phyloP scores from a whole-genome alignment of 2,329 filamentous ascomycete species.

The Aureobasidium lini region DNA sequence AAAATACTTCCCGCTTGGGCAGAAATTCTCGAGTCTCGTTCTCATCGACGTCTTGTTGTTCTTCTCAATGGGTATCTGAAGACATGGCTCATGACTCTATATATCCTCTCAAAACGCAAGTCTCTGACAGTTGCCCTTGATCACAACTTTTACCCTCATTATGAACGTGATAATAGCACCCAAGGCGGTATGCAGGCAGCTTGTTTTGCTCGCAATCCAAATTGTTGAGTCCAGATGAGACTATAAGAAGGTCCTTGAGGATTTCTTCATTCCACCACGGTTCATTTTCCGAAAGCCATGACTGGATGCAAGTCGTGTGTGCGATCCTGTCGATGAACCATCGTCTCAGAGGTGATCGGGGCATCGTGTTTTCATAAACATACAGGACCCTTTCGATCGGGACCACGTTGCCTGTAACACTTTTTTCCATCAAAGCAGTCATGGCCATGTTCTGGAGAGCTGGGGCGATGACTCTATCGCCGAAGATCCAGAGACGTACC shows the following conservation, averaged over 20 bases:
- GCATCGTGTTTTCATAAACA: not conserved
- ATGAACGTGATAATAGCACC: not conserved
- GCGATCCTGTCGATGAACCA: not conserved
- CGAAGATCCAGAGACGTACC: slow-evolving; percentile 14
- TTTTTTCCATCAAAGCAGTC: not conserved
- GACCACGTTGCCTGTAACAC: not conserved
- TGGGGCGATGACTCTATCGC: not conserved
- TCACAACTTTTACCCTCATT: not conserved
- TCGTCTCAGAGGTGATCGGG: not conserved
- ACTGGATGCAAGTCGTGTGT: not conserved
- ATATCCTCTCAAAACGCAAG: no score
- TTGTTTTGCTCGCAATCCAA: not conserved
- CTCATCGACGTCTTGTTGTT: no score
- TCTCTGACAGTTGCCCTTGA: no score
- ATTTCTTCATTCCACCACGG: not conserved
- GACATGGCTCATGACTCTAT: no score
- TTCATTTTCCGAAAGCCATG: not conserved
- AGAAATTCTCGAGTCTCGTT: no score
- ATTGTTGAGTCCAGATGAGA: not conserved
- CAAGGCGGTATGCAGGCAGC: not conserved
- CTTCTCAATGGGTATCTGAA: no score
- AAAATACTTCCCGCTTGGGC: no score
- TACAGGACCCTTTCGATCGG: not conserved
- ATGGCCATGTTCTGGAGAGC: not conserved
- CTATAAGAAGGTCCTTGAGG: not conserved